A percentile compares a stretch with the other conserved stretches of the same genome.
phyloP scores from a whole-genome alignment of 192 early-diverging fungal species.

The Kappamyces sp. region DNA sequence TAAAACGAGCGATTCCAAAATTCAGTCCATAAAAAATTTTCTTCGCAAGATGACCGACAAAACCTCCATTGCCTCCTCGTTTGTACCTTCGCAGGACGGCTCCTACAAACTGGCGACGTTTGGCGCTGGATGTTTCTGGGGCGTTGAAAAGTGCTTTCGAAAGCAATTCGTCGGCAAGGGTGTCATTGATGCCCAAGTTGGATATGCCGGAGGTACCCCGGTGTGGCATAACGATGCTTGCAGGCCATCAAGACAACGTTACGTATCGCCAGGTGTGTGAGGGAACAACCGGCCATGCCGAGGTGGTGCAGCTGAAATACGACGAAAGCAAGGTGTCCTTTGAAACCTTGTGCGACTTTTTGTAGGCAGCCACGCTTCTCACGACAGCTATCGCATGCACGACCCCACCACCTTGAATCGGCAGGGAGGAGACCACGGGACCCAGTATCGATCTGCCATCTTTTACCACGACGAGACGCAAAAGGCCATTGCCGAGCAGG shows the following conservation, averaged over 20 bases:
- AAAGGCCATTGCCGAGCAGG: slow-evolving; percentile 63
- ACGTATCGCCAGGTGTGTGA: slow-evolving; percentile 55
- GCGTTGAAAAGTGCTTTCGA: slow-evolving; percentile 32
- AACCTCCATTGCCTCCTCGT: neutral
- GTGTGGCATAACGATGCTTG: neutral
- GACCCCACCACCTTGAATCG: slow-evolving; percentile 83
- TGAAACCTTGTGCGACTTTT: slow-evolving; percentile 68
- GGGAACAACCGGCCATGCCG: slow-evolving; percentile 73
- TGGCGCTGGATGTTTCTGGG: slow-evolving; percentile 94
- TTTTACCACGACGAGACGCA: slow-evolving; percentile 77
- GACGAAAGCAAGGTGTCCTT: slow-evolving; percentile 68
- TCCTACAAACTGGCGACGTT: slow-evolving; percentile 59
- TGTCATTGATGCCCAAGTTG: slow-evolving; percentile 52
- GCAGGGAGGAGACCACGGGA: slow-evolving; percentile 78
- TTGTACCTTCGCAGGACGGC: neutral
- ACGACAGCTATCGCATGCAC: slow-evolving; percentile 54
- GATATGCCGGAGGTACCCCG: slow-evolving; percentile 55
- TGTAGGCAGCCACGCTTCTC: slow-evolving; percentile 48
- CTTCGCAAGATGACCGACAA: neutral
- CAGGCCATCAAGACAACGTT: slow-evolving; percentile 12
- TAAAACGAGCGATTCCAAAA: too few relatives aligned
- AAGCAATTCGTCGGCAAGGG: slow-evolving; percentile 34
- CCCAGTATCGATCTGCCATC: slow-evolving; percentile 85
- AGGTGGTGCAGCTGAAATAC: slow-evolving; percentile 74
- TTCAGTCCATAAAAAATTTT: neutral